Conservation (phyloP, 176 grass and related monocot species). For the Tillandsia fasciculata region DNA sequence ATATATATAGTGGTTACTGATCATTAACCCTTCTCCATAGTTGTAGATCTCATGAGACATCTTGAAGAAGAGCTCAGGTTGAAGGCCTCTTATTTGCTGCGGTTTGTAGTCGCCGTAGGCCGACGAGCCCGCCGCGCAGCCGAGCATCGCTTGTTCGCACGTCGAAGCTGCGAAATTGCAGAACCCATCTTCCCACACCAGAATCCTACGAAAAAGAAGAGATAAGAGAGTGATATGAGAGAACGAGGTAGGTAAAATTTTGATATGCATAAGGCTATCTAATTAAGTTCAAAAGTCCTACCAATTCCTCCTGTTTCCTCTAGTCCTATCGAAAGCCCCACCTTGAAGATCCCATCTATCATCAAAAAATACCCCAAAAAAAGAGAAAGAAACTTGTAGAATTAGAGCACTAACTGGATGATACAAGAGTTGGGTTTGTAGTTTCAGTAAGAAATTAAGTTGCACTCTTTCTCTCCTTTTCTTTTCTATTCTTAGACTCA, state of each 20-base stretch:
- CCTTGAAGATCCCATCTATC: constrained; percentile 91
- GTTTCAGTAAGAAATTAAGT: background rate
- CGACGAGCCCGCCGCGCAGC: no score
- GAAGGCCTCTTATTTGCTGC: constrained; percentile 40
- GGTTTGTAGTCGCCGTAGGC: constrained; percentile 23
- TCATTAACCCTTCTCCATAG: constrained; percentile 73
- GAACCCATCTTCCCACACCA: constrained; percentile 96
- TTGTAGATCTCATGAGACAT: constrained; percentile 99
- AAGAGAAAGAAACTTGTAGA: background rate
- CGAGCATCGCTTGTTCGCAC: constrained; percentile 36
- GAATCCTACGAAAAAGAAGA: constrained; percentile 37
- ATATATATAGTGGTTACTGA: background rate
- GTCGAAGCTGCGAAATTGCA: constrained; percentile 82
- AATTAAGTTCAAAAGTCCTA: constrained; percentile 17
- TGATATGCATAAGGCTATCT: background rate
- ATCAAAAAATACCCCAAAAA: constrained; percentile 5
- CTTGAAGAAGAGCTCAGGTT: constrained; percentile 98
- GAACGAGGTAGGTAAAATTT: background rate
- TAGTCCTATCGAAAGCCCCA: constrained; percentile 71
- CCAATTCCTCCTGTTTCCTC: constrained; percentile 99
- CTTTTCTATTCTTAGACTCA: constrained; percentile 11
- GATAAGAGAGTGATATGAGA: background rate
- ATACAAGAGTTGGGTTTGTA: no score
- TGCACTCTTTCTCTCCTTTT: background rate
- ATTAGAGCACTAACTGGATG: background rate